These are phyloP conservation scores for Elongisporangium undulatum DNA, from an alignment of 352 stramenopile genomes.

Conservation along the genomic window DNA sequence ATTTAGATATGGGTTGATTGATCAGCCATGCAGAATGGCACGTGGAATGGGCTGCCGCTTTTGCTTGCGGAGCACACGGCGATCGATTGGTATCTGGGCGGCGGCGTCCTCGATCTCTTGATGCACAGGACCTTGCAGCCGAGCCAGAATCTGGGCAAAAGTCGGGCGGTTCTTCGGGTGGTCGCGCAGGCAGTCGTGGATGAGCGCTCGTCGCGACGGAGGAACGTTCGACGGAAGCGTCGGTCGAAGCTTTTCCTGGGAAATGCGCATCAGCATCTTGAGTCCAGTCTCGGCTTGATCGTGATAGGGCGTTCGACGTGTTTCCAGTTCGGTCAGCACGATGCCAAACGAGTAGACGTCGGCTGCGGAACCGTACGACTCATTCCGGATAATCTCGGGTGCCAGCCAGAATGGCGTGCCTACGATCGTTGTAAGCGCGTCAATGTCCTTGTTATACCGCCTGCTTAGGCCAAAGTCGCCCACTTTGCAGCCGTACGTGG, in stretches of 20 bases:
- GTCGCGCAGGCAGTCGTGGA: conserved; percentile 69
- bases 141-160: conserved; percentile 67
- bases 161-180: conserved; percentile 49
- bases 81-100: conserved; percentile 27
- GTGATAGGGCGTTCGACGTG: conserved; percentile 77
- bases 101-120: conserved; percentile 70
- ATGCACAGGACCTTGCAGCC: conserved; percentile 73
- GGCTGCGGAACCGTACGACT: conserved; percentile 70
- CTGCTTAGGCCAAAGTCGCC: conserved; percentile 84
- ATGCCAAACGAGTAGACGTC: conserved; percentile 90
- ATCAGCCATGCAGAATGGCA: neutral
- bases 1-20: neutral
- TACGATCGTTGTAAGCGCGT: conserved; percentile 80
- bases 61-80: conserved; percentile 13
- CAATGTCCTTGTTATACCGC: conserved; percentile 76
- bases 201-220: conserved; percentile 52
- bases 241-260: conserved; percentile 63
- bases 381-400: conserved; percentile 85
- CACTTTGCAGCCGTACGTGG: conserved; percentile 86
- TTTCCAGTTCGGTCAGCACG: conserved; percentile 84
- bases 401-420: conserved; percentile 86
- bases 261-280: conserved; percentile 79
- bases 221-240: conserved; percentile 63
- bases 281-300: conserved; percentile 66
- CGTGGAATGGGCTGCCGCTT: neutral